These are phyloP conservation scores for Ophiosphaerella korrae DNA, from an alignment of 2,329 filamentous ascomycete species.

Conservation along the genomic window DNA sequence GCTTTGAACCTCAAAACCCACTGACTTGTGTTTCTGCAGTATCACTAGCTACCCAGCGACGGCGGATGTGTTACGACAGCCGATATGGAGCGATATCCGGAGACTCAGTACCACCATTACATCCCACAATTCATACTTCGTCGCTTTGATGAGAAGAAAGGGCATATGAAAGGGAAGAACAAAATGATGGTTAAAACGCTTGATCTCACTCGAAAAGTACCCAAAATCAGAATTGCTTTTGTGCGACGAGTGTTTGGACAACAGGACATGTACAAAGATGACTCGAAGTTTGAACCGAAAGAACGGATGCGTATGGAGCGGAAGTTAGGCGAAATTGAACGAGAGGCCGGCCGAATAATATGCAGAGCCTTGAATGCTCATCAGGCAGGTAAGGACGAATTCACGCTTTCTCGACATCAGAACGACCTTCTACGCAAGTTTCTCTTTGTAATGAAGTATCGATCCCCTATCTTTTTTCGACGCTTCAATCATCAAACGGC, in stretches of 20 bases:
- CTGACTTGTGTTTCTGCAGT: too few relatives aligned
- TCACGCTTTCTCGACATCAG: conserved; percentile 42
- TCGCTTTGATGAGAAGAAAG: conserved; percentile 28
- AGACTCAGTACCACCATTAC: conserved; percentile 43
- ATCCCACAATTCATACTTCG: conserved; percentile 44
- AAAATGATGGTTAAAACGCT: not conserved
- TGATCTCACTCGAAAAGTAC: not conserved
- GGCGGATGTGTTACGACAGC: too few relatives aligned
- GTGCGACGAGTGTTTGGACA: conserved; percentile 34
- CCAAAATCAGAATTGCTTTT: not conserved
- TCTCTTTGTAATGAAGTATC: conserved; percentile 55
- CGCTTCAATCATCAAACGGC: conserved; percentile 45
- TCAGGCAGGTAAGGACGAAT: conserved; percentile 8
- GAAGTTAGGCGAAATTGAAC: conserved; percentile 32
- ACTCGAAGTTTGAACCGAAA: conserved; percentile 11
- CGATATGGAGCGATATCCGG: too few relatives aligned
- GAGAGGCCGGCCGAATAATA: not conserved
- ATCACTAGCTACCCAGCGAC: too few relatives aligned
- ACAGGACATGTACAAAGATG: conserved; percentile 37
- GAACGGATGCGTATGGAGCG: conserved; percentile 35
- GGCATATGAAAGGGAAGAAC: not conserved
- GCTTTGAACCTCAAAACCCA: too few relatives aligned
- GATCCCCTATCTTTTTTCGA: conserved; percentile 41
- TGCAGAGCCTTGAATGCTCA: conserved; percentile 21
- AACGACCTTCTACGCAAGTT: conserved; percentile 52